Base-by-base conservation (phyloP, 1,284 basidiomycete genomes). In the Trichosporon faecale region DNA sequence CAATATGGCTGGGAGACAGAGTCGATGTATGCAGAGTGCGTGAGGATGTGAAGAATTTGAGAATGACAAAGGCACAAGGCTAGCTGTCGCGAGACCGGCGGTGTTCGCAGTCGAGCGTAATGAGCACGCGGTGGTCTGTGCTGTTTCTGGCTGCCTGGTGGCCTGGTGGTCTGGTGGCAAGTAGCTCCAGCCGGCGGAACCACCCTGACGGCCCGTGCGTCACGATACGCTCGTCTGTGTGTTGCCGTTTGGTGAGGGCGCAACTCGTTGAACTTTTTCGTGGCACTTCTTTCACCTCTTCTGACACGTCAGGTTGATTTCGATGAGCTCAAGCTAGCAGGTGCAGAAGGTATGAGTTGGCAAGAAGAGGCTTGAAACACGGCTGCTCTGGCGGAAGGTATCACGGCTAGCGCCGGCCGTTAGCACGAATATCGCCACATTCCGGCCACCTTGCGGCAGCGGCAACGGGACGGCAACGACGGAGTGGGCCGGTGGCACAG, bases 91-190 rank as follows among this genome's bases (percentile, higher is more conserved):
- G 49, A 52, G 49, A 12, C 21, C 49, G 49, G 49, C 49, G 49
- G 23, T 18, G 49, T 52, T 52, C 49, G 49, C 49, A 25, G 18
- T 33, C 9, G 31, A 46, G 49, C 49, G 49, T 52, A 52, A 52
- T 52, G 49, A 52, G 49, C 49, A 52, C 49, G 49, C 49, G 49
- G 49, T 52, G 49, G 49, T 52, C 49, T 52, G 49, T 52, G 49
- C 49, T 21, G 6, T n/a, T 5, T 4, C 21, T 18, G 6, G n/a
- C n/a, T n/a, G n/a, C n/a, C n/a, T n/a, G n/a, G n/a, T n/a, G n/a
- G n/a, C n/a, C n/a, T n/a, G n/a, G n/a, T n/a, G n/a, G n/a, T n/a
- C 21, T 23, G 49, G 49, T 52, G 49, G 49, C 49, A 23, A 52
- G 49, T n/a, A n/a, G n/a, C n/a, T n/a, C n/a, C 23, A 12, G 49